A percentile compares a stretch with the other conserved stretches of the same genome.
Evolutionary conservation across 495 filamentous ascomycete species (phyloP).

Genomic region (Gamarada debralockiae): DNA sequence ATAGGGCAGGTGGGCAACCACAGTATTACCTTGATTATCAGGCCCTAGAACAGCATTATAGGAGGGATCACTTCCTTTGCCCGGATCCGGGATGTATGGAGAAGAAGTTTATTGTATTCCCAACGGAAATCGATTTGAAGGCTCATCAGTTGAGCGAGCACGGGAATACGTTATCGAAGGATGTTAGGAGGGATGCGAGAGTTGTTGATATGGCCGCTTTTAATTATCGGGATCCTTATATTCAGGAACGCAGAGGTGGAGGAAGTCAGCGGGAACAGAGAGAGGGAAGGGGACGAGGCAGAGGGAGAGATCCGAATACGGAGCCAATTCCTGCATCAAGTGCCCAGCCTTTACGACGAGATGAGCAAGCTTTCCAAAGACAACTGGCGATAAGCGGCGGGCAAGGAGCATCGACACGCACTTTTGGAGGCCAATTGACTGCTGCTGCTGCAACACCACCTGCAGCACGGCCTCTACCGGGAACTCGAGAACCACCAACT

Average conservation of each 20-base stretch:
- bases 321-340: conserved; percentile 75
- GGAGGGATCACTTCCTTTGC: conserved; percentile 83
- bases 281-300: conserved; percentile 43
- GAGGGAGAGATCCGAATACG: conserved; percentile 59
- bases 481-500: conserved; percentile 19
- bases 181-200: conserved; percentile 77
- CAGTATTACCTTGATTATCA: conserved; percentile 90
- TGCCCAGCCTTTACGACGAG: conserved; percentile 77
- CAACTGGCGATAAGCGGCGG: conserved; percentile 88
- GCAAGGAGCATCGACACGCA: conserved; percentile 71
- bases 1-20: conserved; percentile 63
- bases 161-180: conserved; percentile 74
- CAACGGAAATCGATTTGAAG: conserved; percentile 89
- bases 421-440: conserved; percentile 78
- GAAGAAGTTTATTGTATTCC: conserved; percentile 98
- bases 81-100: conserved; percentile 82
- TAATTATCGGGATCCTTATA: conserved; percentile 68
- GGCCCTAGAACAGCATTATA: conserved; percentile 78
- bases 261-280: conserved; percentile 34
- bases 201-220: conserved; percentile 85
- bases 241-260: conserved; percentile 57
- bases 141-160: conserved; percentile 77
- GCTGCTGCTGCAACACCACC: conserved; percentile 33
- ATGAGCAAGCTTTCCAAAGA: conserved; percentile 88
- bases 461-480: conserved; percentile 31